Base-by-base conservation (phyloP, 169 alveolate genomes). In the Plasmodium malariae region DNA sequence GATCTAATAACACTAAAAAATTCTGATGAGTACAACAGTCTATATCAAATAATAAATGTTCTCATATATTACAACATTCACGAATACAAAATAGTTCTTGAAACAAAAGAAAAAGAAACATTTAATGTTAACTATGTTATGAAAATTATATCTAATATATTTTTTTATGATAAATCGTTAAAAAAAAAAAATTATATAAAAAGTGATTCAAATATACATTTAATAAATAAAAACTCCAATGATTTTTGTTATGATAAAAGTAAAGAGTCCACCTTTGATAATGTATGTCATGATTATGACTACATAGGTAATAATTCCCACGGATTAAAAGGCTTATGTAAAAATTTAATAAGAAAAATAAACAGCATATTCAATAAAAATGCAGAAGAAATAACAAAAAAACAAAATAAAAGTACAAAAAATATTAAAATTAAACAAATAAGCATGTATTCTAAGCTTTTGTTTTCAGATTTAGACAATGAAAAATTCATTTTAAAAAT, bases 401-500 rank as follows among this genome's bases (percentile, higher is more conserved):
- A 80, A 43, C 14, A 80, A 54, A 78, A 78, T 78, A 55, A 67
- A 54, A 59, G 51, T 40, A 24, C 60, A 78, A 32, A 78, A n/a
- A 80, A 65, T 9, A 67, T 80, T 80, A 43, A 68, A 67, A 68
- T 80, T 5, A 68, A 80, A 54, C 90, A 80, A 80, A 80, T 80
- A n/a, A 67, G 85, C 21, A 80, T 80, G 70, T 80, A 80, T 40
- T 80, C 90, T 24, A 80, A 80, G 36, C 57, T 80, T 34, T 37
- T 80, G 28, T 80, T 30, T 67, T 80, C 90, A 68, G 60, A 80
- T n/a, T 67, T 80, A 70, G 90, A 80, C 37, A 67, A 67, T 54
- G 90, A 80, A 67, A 80, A 80, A 51, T 80, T 67, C 67, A 80
- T 80, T 67, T 80, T 80, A 70, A 80, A 80, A 65, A 80, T 80